Evolutionary conservation across 331 rosid species (phyloP).

Genomic region (Spiraea crenata): DNA sequence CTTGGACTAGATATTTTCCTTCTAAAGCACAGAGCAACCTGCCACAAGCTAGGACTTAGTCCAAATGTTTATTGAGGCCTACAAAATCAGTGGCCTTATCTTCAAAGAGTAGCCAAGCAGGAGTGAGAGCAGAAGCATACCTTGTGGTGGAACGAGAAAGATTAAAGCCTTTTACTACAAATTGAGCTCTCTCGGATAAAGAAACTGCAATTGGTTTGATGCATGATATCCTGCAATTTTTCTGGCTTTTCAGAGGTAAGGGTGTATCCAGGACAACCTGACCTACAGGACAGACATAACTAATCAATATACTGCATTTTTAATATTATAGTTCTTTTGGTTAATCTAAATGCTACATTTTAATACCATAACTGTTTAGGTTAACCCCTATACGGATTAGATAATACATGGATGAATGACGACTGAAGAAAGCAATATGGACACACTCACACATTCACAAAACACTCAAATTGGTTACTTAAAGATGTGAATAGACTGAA

Average conservation of each 20-base stretch:
- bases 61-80: background rate
- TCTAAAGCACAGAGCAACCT: slow-evolving; percentile 88
- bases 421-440: background rate
- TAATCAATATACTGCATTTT: slow-evolving; percentile 2
- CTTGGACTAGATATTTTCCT: slow-evolving; percentile 76
- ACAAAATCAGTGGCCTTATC: background rate
- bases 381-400: background rate
- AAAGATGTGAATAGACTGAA: too few species aligned
- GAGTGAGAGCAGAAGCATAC: slow-evolving; percentile 32
- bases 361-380: background rate
- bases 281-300: slow-evolving; percentile 48
- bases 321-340: background rate
- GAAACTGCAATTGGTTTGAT: slow-evolving; percentile 84
- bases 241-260: slow-evolving; percentile 49
- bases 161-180: slow-evolving; percentile 71
- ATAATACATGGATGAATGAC: background rate
- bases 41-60: slow-evolving; percentile 21
- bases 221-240: slow-evolving; percentile 53
- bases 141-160: slow-evolving; percentile 58
- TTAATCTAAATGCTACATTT: background rate
- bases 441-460: background rate
- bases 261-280: slow-evolving; percentile 75
- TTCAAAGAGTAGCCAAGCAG: background rate
- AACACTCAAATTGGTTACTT: too few species aligned
- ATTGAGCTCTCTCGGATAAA: slow-evolving; percentile 46